A percentile compares a stretch with the other conserved stretches of the same genome.
Evolutionary conservation across 495 filamentous ascomycete genomes (phyloP).

Genomic region (Oleoguttula mirabilis): DNA sequence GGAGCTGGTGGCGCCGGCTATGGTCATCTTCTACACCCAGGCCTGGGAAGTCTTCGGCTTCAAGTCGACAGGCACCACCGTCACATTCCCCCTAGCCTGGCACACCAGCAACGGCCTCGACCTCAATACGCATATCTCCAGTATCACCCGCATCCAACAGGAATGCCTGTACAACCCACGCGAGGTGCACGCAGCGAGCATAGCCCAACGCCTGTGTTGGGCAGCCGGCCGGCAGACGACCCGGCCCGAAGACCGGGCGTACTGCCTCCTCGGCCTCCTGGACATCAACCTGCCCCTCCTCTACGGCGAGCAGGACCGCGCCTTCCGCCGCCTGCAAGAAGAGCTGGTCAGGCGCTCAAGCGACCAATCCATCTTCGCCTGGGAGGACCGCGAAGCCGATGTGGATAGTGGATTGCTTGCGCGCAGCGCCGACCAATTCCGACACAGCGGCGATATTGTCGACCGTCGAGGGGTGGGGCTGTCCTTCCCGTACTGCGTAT

Average conservation of each 20-base stretch:
- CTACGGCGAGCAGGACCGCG: constrained; percentile 22
- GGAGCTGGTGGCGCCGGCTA: too few relatives aligned
- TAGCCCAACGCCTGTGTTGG: constrained; percentile 20
- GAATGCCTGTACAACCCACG: not conserved
- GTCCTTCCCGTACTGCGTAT: too few relatives aligned
- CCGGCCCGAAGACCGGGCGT: constrained; percentile 18
- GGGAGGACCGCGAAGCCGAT: too few relatives aligned
- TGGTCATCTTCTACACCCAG: too few relatives aligned
- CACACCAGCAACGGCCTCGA: not conserved
- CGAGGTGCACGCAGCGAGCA: not conserved
- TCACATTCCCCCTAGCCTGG: not conserved
- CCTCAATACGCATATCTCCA: not conserved
- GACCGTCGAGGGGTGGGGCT: too few relatives aligned
- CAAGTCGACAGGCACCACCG: constrained; percentile 3
- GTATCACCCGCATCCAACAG: not conserved
- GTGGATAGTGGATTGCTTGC: too few relatives aligned
- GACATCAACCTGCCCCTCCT: constrained; percentile 21
- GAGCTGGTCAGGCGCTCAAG: too few relatives aligned
- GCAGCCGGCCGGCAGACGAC: constrained; percentile 11
- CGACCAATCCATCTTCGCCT: too few relatives aligned
- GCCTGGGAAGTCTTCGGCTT: too few relatives aligned
- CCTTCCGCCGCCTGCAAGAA: too few relatives aligned
- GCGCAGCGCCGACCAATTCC: too few relatives aligned
- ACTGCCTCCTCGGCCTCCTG: constrained; percentile 18
- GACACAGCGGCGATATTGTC: too few relatives aligned